A percentile compares a stretch with the other conserved stretches of the same genome.
Conservation (phyloP, 2,329 filamentous ascomycete genomes). For the Aureobasidium lini region DNA sequence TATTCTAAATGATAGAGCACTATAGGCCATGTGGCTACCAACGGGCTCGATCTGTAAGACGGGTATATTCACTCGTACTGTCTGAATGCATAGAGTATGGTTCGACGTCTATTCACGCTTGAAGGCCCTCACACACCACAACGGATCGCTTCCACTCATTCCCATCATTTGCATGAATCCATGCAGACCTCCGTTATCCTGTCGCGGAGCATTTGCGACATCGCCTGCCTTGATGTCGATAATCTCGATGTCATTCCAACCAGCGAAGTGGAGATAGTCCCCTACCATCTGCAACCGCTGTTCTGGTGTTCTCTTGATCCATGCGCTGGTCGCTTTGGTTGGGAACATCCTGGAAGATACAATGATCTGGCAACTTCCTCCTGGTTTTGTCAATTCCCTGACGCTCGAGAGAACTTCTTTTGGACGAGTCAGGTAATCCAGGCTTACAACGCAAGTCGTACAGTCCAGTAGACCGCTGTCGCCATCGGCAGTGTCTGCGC, state of each 20-base stretch:
- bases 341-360: slow-evolving; percentile 48
- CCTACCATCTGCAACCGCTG: slow-evolving; percentile 44
- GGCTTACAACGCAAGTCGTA: slow-evolving; percentile 44
- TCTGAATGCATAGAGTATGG: too few species aligned
- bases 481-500: not conserved
- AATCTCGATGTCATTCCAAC: slow-evolving; percentile 47
- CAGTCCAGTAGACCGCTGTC: slow-evolving; percentile 31
- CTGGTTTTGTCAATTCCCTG: slow-evolving; percentile 31
- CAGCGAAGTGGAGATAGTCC: slow-evolving; percentile 45
- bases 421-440: slow-evolving; percentile 45
- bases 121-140: slow-evolving; percentile 37
- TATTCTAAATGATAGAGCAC: not conserved
- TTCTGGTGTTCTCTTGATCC: slow-evolving; percentile 39
- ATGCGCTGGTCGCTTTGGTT: slow-evolving; percentile 41
- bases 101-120: not conserved
- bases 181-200: slow-evolving; percentile 19
- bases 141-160: slow-evolving; percentile 32
- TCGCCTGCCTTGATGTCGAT: slow-evolving; percentile 35
- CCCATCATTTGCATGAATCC: slow-evolving; percentile 27
- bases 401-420: slow-evolving; percentile 39
- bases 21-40: too few species aligned
- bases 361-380: slow-evolving; percentile 43
- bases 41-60: too few species aligned
- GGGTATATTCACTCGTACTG: too few species aligned
- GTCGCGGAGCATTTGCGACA: slow-evolving; percentile 13